Conservation (phyloP, 2,329 filamentous ascomycete species). For the Talaromyces sp. region DNA sequence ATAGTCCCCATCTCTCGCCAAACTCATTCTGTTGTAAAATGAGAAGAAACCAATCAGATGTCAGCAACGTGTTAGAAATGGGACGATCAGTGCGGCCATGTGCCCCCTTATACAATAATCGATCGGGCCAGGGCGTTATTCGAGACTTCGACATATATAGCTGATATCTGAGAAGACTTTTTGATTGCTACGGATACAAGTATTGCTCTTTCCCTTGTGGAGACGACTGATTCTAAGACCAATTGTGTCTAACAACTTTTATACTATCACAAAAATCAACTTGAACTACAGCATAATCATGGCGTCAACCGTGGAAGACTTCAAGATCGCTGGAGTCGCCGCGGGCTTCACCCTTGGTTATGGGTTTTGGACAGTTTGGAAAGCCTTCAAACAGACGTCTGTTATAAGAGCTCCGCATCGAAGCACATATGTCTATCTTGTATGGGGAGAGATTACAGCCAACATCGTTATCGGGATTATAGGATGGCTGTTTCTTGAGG, state of each 20-base stretch:
- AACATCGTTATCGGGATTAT: slow-evolving; percentile 45
- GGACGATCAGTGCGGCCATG: not conserved
- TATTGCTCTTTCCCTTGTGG: not conserved
- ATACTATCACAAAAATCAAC: not conserved
- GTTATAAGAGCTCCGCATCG: slow-evolving; percentile 30
- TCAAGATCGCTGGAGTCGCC: slow-evolving; percentile 32
- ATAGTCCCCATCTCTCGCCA: not conserved
- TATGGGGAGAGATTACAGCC: slow-evolving; percentile 47
- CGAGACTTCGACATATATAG: not conserved
- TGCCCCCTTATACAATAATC: not conserved
- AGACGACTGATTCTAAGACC: not conserved
- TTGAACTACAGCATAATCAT: not conserved
- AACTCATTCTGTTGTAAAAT: not conserved
- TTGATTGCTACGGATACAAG: not conserved
- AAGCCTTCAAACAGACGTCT: slow-evolving; percentile 35
- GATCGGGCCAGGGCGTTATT: not conserved
- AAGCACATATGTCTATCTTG: slow-evolving; percentile 48
- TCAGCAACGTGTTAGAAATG: not conserved
- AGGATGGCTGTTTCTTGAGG: slow-evolving; percentile 32
- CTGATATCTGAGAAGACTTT: not conserved
- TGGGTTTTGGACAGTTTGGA: slow-evolving; percentile 41
- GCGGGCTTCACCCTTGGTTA: slow-evolving; percentile 43
- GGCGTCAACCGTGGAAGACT: slow-evolving; percentile 21
- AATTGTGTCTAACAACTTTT: not conserved
- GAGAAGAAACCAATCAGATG: not conserved